Evolutionary conservation across 768 basidiomycete species (phyloP).

Genomic region (Chalciporus chontae): DNA sequence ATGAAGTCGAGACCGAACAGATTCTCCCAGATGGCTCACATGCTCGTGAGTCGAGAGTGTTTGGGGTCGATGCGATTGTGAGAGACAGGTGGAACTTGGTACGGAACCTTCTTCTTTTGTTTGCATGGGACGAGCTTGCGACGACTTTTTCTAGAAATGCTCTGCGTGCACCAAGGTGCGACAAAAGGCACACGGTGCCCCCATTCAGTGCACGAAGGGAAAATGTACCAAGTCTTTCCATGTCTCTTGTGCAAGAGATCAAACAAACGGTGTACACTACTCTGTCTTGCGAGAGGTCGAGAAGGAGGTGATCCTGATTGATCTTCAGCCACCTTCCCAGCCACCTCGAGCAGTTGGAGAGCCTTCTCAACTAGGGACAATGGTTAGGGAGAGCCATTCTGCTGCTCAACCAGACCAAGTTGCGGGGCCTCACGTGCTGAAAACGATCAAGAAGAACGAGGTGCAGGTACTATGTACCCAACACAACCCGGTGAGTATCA

Average conservation of each 20-base stretch:
- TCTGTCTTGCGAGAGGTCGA: constrained; percentile 64
- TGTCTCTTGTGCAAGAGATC: constrained; percentile 77
- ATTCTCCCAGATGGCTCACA: constrained; percentile 30
- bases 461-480: constrained; percentile 78
- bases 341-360: constrained; percentile 2
- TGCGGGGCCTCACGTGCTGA: constrained; percentile 41
- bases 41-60: constrained; percentile 53
- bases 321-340: constrained; percentile 26
- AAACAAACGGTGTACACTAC: constrained; percentile 53
- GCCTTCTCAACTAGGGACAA: not conserved
- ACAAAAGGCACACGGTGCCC: constrained; percentile 69
- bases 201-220: constrained; percentile 91
- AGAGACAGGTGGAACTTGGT: constrained; percentile 94
- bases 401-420: constrained; percentile 1
- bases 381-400: not conserved
- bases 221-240: constrained; percentile 94
- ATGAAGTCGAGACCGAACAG: constrained; percentile 48
- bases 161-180: constrained; percentile 71
- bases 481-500: constrained; percentile 80
- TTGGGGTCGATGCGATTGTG: constrained; percentile 84
- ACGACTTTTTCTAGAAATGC: constrained; percentile 70
- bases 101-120: constrained; percentile 25
- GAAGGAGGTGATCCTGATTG: constrained; percentile 74
- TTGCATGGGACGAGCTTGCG: not conserved
- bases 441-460: constrained; percentile 68